Evolutionary conservation across 805 yeast genomes (phyloP), one percentile per base, ranked within the genome.

Genomic region (Ogataea paraovalis): DNA sequence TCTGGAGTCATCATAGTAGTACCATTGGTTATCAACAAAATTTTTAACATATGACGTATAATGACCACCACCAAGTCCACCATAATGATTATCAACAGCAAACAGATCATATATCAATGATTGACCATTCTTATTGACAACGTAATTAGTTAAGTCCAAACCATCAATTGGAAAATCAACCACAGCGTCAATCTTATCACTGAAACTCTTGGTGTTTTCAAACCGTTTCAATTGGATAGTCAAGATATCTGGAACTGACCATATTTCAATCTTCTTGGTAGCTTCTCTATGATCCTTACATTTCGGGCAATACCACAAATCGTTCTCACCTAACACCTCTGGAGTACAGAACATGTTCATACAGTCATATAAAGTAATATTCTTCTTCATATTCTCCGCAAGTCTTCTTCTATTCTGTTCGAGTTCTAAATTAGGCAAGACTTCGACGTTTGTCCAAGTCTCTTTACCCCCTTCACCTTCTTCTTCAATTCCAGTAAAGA

Each of bases 51-150:
- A 85, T 0, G 98, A 87, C 1, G 99, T 94, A 66, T 94, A 92
- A 70, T 94, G 98, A 2, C 99, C 98, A 4, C 98, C 98, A 0
- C 98, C 97, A 18, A 92, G 71, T 0, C 97, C 97, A 43, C 98
- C 99, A 63, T 76, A 90, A 62, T 94, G 99, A 63, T 92, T 94
- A 63, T 91, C 98, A 20, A 94, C 97, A 0, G 94, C 98, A 57
- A 87, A 75, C 52, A 94, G 70, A 62, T 94, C 98, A 65, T 92
- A 92, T 1, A 87, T 61, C n/a, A 66, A 56, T 3, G 57, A 59
- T 41, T 65, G 67, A 40, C 58, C 70, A 3, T 70, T 73, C 3
- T 63, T 59, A 37, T 65, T 62, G 7, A 69, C 68, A 4, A 87
- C 74, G 55, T 81, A 78, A n/a, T 74, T 70, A 1, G 78, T 62